Evolutionary conservation across 2,329 filamentous ascomycete species (phyloP).

Genomic region (Bipolaris gigantea): DNA sequence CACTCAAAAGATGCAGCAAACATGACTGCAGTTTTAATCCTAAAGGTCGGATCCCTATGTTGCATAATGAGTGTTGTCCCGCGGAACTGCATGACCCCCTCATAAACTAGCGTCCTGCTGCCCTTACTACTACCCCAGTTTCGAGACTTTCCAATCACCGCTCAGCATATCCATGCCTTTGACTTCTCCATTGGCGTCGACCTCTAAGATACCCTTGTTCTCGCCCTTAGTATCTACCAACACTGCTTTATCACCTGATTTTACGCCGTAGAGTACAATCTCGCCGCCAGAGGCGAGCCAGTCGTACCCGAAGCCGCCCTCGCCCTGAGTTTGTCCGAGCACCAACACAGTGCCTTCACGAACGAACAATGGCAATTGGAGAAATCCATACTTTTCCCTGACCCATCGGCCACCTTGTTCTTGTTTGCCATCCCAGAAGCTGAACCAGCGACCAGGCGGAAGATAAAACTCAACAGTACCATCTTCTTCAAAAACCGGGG

Average conservation of each 20-base stretch:
- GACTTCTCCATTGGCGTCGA: conserved; percentile 33
- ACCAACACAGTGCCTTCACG: conserved; percentile 47
- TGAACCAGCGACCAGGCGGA: conserved; percentile 56
- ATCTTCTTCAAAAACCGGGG: conserved; percentile 65
- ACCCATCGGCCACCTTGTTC: conserved; percentile 50
- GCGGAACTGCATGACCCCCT: conserved; percentile 1
- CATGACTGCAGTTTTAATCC: conserved; percentile 3
- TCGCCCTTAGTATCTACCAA: conserved; percentile 42
- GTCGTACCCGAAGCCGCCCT: conserved; percentile 46
- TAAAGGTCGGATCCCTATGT: not conserved
- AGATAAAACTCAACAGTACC: conserved; percentile 70
- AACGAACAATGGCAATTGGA: conserved; percentile 47
- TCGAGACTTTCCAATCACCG: conserved; percentile 43
- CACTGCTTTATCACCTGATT: conserved; percentile 37
- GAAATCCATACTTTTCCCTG: conserved; percentile 47
- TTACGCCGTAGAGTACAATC: conserved; percentile 44
- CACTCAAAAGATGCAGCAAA: not conserved
- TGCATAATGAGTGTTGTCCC: not conserved
- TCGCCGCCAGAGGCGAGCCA: conserved; percentile 46
- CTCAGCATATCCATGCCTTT: conserved; percentile 33
- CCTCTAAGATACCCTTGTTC: conserved; percentile 34
- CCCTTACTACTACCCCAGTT: conserved; percentile 27
- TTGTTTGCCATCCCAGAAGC: conserved; percentile 51
- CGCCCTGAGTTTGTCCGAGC: conserved; percentile 45
- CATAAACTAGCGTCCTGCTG: not conserved